A percentile compares a stretch with the other conserved stretches of the same genome.
These are phyloP conservation scores for Hygrophoropsis aurantiaca DNA, from an alignment of 768 basidiomycete genomes.

Conservation along the genomic window DNA sequence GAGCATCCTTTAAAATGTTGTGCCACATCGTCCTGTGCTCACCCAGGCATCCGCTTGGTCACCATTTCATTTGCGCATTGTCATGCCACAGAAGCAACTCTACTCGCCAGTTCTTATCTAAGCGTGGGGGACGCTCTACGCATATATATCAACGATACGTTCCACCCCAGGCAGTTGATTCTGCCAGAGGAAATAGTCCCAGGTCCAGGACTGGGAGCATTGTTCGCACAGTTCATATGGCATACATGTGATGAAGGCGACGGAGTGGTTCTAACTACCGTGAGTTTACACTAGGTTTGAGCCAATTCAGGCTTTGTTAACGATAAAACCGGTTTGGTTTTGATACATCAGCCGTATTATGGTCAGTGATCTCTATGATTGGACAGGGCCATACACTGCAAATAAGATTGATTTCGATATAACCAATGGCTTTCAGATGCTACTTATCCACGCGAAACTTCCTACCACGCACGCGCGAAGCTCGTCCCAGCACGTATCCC, in stretches of 20 bases:
- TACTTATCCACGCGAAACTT: slow-evolving; percentile 2
- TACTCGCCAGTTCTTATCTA: not conserved
- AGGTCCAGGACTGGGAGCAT: slow-evolving; percentile 4
- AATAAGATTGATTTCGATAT: too few species aligned
- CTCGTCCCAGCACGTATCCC: slow-evolving; percentile 3
- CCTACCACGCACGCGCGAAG: slow-evolving; percentile 1
- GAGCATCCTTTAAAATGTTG: not conserved
- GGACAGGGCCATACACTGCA: too few species aligned
- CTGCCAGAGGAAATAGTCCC: not conserved
- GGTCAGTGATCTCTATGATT: not conserved
- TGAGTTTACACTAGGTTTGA: not conserved
- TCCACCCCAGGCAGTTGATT: not conserved
- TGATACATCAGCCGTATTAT: slow-evolving; percentile 1
- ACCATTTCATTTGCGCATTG: too few species aligned
- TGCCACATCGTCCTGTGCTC: not conserved
- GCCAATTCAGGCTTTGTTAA: too few species aligned
- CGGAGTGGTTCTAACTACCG: slow-evolving; percentile 5
- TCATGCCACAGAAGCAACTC: not conserved
- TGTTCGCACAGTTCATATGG: slow-evolving; percentile 6
- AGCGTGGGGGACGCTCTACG: not conserved
- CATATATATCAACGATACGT: not conserved
- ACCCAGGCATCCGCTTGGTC: too few species aligned
- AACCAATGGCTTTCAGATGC: too few species aligned
- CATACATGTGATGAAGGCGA: slow-evolving; percentile 5
- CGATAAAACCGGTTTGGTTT: not conserved